Conservation (phyloP, 2,329 filamentous ascomycete species). For the Pseudocercospora cruenta region DNA sequence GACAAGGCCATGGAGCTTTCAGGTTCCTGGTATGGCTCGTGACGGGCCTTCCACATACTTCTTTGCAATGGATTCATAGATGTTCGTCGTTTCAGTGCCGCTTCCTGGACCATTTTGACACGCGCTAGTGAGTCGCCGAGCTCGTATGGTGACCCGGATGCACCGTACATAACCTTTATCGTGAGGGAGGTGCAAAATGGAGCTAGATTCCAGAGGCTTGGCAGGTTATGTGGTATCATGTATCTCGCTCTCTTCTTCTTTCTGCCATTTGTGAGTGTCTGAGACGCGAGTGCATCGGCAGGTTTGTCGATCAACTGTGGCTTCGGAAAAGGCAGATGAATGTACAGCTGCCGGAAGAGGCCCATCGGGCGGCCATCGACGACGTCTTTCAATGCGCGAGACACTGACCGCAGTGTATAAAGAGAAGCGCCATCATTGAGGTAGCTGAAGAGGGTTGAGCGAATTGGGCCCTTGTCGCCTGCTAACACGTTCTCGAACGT, state of each 20-base stretch:
- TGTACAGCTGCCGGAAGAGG: conserved; percentile 8
- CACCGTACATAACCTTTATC: conserved; percentile 5
- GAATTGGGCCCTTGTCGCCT: conserved; percentile 15
- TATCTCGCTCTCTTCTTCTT: not conserved
- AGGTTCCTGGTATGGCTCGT: not conserved
- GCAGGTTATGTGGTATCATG: not conserved
- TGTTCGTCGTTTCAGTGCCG: not conserved
- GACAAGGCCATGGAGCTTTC: not conserved
- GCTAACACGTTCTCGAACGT: conserved; percentile 27
- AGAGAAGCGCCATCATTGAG: conserved; percentile 24
- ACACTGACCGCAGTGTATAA: conserved; percentile 24
- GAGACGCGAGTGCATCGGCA: not conserved
- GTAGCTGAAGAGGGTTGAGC: conserved; percentile 17
- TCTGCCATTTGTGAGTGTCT: not conserved
- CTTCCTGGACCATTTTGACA: not conserved
- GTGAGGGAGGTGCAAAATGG: conserved; percentile 10
- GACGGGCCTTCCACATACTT: conserved; percentile 1
- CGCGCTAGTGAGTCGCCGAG: not conserved
- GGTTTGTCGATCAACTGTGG: not conserved
- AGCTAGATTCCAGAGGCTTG: conserved; percentile 8
- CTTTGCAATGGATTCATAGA: conserved; percentile 1
- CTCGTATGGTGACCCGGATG: not conserved
- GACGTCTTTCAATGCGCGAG: conserved; percentile 6
- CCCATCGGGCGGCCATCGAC: conserved; percentile 12
- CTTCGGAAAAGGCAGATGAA: conserved; percentile 7